A percentile compares a stretch with the other conserved stretches of the same genome.
Conservation (phyloP, 2,329 filamentous ascomycete species). For the Fusarium multiceps region DNA sequence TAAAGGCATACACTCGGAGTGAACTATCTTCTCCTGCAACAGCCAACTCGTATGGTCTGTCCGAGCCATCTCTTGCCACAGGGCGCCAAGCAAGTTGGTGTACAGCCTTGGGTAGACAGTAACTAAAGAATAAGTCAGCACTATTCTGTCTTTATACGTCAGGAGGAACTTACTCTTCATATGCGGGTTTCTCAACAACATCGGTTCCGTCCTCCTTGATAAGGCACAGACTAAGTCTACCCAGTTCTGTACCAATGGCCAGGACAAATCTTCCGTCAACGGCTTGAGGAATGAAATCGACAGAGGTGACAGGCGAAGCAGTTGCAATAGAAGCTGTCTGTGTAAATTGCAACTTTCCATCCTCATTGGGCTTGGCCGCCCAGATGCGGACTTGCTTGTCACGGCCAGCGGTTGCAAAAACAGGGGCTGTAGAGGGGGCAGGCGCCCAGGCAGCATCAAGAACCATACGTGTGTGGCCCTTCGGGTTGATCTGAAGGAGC, state of each 20-base stretch:
- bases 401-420: constrained; percentile 88
- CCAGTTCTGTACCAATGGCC: constrained; percentile 68
- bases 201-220: constrained; percentile 56
- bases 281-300: constrained; percentile 68
- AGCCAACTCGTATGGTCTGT: constrained; percentile 56
- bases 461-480: constrained; percentile 93
- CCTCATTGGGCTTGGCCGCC: constrained; percentile 54
- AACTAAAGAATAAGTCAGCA: constrained; percentile 41
- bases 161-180: constrained; percentile 53
- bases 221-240: constrained; percentile 57
- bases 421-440: constrained; percentile 51
- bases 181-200: constrained; percentile 51
- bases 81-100: constrained; percentile 78
- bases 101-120: constrained; percentile 69
- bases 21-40: constrained; percentile 71
- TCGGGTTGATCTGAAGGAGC: constrained; percentile 74
- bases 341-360: constrained; percentile 56
- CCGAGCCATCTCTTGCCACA: constrained; percentile 43
- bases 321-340: constrained; percentile 66
- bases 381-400: constrained; percentile 88
- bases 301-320: constrained; percentile 73
- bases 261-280: constrained; percentile 55
- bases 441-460: constrained; percentile 88
- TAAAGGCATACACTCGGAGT: constrained; percentile 65
- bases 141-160: not conserved